These are phyloP conservation scores for Micromonas pusilla DNA, from an alignment of 139 green algal species.

Conservation along the genomic window DNA sequence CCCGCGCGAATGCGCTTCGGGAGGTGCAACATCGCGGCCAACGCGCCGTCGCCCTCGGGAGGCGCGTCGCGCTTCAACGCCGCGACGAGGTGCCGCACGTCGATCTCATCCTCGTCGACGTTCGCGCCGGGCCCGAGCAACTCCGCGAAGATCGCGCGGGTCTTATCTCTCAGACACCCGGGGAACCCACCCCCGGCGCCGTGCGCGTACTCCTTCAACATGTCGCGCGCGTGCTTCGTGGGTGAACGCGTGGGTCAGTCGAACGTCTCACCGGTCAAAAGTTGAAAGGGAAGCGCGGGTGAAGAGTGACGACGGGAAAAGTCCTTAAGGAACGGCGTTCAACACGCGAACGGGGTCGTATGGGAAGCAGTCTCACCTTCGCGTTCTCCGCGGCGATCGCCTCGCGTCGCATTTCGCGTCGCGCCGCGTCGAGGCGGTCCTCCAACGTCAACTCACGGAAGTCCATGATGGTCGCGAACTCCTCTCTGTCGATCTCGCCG, in stretches of 20 bases:
- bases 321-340: too few species aligned
- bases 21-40: background rate
- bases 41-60: background rate
- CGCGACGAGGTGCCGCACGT: background rate
- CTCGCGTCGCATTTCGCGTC: background rate
- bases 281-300: too few species aligned
- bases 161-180: too few species aligned
- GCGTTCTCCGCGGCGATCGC: too few species aligned
- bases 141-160: background rate
- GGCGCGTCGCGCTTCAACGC: background rate
- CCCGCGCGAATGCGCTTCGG: background rate
- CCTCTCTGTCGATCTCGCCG: conserved; percentile 5
- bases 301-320: too few species aligned
- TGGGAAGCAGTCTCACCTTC: too few species aligned
- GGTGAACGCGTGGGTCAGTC: too few species aligned
- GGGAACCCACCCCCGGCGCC: background rate
- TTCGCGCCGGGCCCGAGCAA: background rate
- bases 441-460: background rate
- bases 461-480: conserved; percentile 3
- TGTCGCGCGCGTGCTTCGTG: background rate
- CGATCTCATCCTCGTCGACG: background rate
- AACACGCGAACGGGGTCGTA: too few species aligned
- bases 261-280: too few species aligned
- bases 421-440: too few species aligned
- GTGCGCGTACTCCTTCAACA: background rate